Evolutionary conservation across 225 moss, liverwort and hornwort genomes (phyloP).

Genomic region (Polytrichum commune): DNA sequence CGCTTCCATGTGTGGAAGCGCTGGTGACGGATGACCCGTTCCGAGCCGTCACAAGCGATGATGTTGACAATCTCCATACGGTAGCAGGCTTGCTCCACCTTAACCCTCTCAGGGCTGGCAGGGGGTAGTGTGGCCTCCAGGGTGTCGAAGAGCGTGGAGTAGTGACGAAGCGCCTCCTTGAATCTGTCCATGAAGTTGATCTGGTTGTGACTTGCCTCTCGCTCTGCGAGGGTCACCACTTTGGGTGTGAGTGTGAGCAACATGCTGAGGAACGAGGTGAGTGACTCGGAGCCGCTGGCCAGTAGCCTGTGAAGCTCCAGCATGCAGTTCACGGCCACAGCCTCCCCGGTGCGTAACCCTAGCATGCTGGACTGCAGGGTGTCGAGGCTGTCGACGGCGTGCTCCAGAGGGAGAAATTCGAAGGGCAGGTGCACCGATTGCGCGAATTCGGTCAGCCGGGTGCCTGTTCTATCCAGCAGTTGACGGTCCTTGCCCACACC

Average conservation of each 20-base stretch:
- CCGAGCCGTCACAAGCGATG: constrained; percentile 57
- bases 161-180: constrained; percentile 44
- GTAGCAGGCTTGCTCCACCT: constrained; percentile 55
- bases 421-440: constrained; percentile 73
- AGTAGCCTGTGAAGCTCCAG: constrained; percentile 50
- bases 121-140: constrained; percentile 56
- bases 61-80: constrained; percentile 55
- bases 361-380: constrained; percentile 39
- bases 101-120: constrained; percentile 38
- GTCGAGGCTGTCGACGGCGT: constrained; percentile 21
- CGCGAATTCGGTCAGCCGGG: constrained; percentile 72
- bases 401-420: constrained; percentile 59
- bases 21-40: constrained; percentile 50
- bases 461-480: constrained; percentile 66
- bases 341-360: constrained; percentile 31
- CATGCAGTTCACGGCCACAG: constrained; percentile 54
- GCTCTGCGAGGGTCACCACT: constrained; percentile 46
- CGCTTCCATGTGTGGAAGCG: constrained; percentile 62
- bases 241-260: constrained; percentile 41
- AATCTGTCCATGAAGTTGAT: constrained; percentile 49
- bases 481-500: constrained; percentile 60
- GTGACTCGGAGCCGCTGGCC: constrained; percentile 33
- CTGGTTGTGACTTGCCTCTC: constrained; percentile 55
- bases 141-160: constrained; percentile 52
- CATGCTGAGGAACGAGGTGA: constrained; percentile 38